Evolutionary conservation across 331 rosid species (phyloP).

Genomic region (Stylosanthes scabra): DNA sequence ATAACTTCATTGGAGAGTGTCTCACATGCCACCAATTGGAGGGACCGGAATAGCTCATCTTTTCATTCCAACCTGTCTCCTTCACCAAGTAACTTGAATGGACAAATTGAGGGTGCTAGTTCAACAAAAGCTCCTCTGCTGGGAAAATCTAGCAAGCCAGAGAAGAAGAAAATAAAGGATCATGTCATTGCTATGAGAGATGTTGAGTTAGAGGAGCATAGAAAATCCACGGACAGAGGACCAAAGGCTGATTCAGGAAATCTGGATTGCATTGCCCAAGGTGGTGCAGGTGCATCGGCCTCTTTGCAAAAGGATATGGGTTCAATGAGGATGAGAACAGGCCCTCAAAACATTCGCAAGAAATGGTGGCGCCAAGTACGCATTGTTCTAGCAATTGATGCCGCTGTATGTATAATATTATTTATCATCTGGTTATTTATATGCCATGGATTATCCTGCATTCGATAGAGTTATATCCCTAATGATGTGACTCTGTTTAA

Average conservation of each 20-base stretch:
- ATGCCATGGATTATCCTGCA: conserved; percentile 70
- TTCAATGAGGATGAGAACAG: conserved; percentile 69
- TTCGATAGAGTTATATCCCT: conserved; percentile 46
- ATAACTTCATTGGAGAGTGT: conserved; percentile 81
- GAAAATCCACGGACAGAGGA: conserved; percentile 78
- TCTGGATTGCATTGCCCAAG: conserved; percentile 56
- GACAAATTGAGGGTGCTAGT: conserved; percentile 65
- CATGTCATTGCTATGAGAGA: conserved; percentile 79
- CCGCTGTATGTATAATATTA: conserved; percentile 67
- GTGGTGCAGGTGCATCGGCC: conserved; percentile 60
- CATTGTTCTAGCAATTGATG: conserved; percentile 81
- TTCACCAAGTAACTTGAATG: conserved; percentile 64
- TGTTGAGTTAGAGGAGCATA: conserved; percentile 71
- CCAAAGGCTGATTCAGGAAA: conserved; percentile 61
- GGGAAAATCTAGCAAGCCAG: conserved; percentile 72
- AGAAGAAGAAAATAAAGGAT: conserved; percentile 83
- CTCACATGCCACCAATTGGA: conserved; percentile 66
- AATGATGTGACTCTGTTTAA: conserved; percentile 22
- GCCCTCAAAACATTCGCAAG: conserved; percentile 63
- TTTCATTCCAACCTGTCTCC: conserved; percentile 61
- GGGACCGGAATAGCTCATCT: conserved; percentile 47
- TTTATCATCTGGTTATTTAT: conserved; percentile 73
- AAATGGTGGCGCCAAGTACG: conserved; percentile 88
- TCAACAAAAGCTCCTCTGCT: conserved; percentile 86
- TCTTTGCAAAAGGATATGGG: conserved; percentile 66